These are phyloP conservation scores for Arthrobotrys conoides DNA, from an alignment of 2,329 filamentous ascomycete genomes.

Conservation along the genomic window DNA sequence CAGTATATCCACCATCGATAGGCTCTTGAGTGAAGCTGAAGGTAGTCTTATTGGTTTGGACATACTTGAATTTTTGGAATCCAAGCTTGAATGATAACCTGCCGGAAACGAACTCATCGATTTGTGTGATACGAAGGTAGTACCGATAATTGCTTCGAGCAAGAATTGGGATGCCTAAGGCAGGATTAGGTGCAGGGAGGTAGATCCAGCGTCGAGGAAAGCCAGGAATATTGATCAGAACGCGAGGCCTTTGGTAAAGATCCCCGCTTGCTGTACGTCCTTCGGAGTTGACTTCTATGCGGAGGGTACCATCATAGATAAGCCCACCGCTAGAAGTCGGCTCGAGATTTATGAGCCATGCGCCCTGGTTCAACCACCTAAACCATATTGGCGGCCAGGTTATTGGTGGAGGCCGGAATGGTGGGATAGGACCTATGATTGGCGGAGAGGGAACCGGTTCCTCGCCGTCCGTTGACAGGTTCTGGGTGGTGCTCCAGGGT, in stretches of 20 bases:
- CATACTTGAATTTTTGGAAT: constrained; percentile 22
- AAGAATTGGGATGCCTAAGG: constrained; percentile 20
- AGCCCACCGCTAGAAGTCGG: neutral
- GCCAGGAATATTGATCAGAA: neutral
- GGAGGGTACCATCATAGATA: constrained; percentile 23
- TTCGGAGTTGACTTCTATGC: constrained; percentile 8
- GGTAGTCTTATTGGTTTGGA: constrained; percentile 1
- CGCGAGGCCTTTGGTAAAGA: constrained; percentile 24
- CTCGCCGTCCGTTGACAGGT: neutral
- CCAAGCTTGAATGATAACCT: constrained; percentile 15
- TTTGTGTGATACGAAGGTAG: constrained; percentile 32
- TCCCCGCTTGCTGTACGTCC: constrained; percentile 32
- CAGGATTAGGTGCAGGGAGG: neutral
- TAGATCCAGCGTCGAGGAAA: neutral
- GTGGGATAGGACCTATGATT: neutral
- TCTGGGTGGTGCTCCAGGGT: neutral
- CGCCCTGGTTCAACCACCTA: constrained; percentile 7
- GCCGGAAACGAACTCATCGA: constrained; percentile 3
- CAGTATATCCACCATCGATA: constrained; percentile 10
- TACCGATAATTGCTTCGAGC: constrained; percentile 10
- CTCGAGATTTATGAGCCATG: constrained; percentile 14
- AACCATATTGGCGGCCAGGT: constrained; percentile 10
- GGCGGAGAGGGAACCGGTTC: neutral
- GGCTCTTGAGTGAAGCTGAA: constrained; percentile 28
- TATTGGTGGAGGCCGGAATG: neutral